Evolutionary conservation across 305 asterid genomes (phyloP), one percentile per base, ranked within the genome.

Genomic region (Petunia hybrid): DNA sequence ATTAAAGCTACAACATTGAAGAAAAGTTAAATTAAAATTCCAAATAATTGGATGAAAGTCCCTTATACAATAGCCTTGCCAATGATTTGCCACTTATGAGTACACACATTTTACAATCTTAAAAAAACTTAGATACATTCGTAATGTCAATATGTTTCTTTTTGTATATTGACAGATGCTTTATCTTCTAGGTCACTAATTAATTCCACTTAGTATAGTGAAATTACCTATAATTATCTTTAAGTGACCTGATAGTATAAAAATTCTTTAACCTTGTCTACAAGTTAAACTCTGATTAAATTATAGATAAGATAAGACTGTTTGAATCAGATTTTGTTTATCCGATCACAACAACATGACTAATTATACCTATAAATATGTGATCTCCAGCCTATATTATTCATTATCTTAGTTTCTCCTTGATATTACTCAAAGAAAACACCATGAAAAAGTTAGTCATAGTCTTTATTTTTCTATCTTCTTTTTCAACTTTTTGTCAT

Each of bases 401-500:
- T 67, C 12, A 0, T 45, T 69, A 5, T 45, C 41, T 22, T 4
- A 68, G 16, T 68, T 22, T 45, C 59, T 2, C 77, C 35, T 46
- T 71, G 2, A 70, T 0, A 45, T 1, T 69, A 67, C 38, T 0
- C 46, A 31, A 22, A 43, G 6, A 22, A 22, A 53, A 53, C 5
- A 10, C 57, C 4, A 31, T 46, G 77, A 8, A 59, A 70, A 70
- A 46, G 46, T 0, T 70, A 70, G 61, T 43, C 62, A 48, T 43
- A 48, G 2, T 8, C 12, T 22, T 43, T 2, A 10, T 80, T 57
- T 80, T 71, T 7, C 74, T 78, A 13, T 74, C 85, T 38, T 83
- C 87, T 43, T 38, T 81, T 10, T 62, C 80, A 71, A 42, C 61
- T 4, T 79, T 81, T 16, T 80, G 74, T 67, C 8, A 60, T 80